A percentile compares a stretch with the other conserved stretches of the same genome.
Evolutionary conservation across 2,329 filamentous ascomycete genomes (phyloP).

Genomic region (Tolypocladium sp.): DNA sequence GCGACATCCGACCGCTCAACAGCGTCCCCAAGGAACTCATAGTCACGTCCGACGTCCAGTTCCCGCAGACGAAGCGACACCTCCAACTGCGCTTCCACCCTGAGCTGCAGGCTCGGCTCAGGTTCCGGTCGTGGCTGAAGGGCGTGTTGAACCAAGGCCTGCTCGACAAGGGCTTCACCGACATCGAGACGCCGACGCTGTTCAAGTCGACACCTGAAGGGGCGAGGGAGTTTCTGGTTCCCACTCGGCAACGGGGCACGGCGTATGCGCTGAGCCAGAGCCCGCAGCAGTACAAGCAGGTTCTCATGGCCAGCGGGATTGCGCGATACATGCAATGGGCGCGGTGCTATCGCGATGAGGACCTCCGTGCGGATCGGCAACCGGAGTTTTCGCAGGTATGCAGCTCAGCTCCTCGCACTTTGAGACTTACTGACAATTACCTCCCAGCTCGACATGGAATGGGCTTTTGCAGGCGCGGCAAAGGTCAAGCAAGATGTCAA

Average conservation of each 20-base stretch:
- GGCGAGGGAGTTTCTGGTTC: constrained; percentile 88
- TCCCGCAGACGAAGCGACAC: constrained; percentile 67
- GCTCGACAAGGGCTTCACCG: constrained; percentile 51
- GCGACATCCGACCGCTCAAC: constrained; percentile 32
- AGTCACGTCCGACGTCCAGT: constrained; percentile 64
- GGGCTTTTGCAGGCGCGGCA: constrained; percentile 64
- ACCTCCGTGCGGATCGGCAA: constrained; percentile 82
- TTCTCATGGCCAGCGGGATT: constrained; percentile 87
- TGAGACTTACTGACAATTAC: neutral
- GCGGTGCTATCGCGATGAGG: constrained; percentile 90
- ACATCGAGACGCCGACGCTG: constrained; percentile 85
- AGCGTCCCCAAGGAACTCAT: constrained; percentile 54
- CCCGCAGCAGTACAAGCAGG: constrained; percentile 97
- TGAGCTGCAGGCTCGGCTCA: constrained; percentile 57
- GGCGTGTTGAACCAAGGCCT: constrained; percentile 45
- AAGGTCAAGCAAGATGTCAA: constrained; percentile 24
- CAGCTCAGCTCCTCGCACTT: neutral
- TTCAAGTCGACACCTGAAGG: constrained; percentile 98
- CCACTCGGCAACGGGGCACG: constrained; percentile 63
- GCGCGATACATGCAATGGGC: constrained; percentile 85
- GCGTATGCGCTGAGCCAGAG: constrained; percentile 93
- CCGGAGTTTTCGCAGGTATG: constrained; percentile 87
- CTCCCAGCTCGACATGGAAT: constrained; percentile 76
- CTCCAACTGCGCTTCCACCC: constrained; percentile 73
- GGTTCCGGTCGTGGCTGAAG: constrained; percentile 55